Evolutionary conservation across 1,284 basidiomycete species (phyloP).

Genomic region (Trichosporon ovoides): DNA sequence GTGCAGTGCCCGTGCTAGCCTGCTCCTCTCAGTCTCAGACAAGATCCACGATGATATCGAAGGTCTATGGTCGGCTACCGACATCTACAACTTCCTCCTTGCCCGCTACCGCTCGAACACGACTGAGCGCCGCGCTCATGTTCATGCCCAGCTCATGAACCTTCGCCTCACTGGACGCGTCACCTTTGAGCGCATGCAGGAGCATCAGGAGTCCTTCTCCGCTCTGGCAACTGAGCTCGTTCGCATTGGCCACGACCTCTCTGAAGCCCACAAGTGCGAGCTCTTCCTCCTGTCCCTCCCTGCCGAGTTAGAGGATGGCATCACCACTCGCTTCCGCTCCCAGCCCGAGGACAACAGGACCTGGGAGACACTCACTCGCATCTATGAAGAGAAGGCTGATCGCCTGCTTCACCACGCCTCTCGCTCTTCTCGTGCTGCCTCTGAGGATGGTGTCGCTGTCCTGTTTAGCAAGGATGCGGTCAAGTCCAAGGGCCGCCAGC

Average conservation of each 20-base stretch:
- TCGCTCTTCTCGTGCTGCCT: background rate
- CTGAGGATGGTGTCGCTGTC: background rate
- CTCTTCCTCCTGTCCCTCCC: constrained; percentile 2
- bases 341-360: background rate
- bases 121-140: background rate
- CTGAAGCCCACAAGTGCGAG: constrained; percentile 1
- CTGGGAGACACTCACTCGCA: background rate
- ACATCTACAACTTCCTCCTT: background rate
- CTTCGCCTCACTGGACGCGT: background rate
- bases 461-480: constrained; percentile 1
- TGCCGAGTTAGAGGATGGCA: background rate
- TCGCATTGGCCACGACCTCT: background rate
- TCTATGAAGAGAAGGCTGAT: constrained; percentile 3
- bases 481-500: background rate
- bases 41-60: constrained; percentile 5
- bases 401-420: background rate
- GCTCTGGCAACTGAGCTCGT: background rate
- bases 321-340: constrained; percentile 2
- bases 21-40: background rate
- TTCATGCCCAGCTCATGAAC: constrained; percentile 5
- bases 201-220: background rate
- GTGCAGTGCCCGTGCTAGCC: background rate
- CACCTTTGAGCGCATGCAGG: constrained; percentile 2
- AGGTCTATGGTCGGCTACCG: background rate
- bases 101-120: background rate